phyloP scores from a whole-genome alignment of 2,329 filamentous ascomycete species.

The Neopestalotiopsis clavispora region DNA sequence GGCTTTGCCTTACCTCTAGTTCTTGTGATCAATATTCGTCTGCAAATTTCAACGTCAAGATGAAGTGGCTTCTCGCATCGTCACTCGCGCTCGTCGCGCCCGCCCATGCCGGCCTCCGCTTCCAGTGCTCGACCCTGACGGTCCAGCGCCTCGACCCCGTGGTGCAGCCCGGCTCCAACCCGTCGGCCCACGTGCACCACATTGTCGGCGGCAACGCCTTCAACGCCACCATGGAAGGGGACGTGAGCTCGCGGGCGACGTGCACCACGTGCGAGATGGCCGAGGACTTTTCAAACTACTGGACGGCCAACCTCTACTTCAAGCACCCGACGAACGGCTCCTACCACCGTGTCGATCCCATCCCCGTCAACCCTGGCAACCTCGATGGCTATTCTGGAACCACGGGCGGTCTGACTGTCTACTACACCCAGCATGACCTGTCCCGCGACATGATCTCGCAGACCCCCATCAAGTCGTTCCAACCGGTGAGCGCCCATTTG shows the following conservation, averaged over 20 bases:
- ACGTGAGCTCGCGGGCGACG: slow-evolving; percentile 43
- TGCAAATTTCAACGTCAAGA: neutral
- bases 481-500: slow-evolving; percentile 1
- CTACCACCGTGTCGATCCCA: slow-evolving; percentile 9
- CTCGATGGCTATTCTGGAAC: neutral
- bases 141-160: slow-evolving; percentile 37
- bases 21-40: neutral
- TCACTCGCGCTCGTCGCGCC: slow-evolving; percentile 22
- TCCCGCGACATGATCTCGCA: slow-evolving; percentile 37
- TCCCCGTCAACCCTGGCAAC: slow-evolving; percentile 25
- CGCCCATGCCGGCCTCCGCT: slow-evolving; percentile 35
- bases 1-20: neutral
- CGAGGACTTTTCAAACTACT: slow-evolving; percentile 43
- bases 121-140: slow-evolving; percentile 34
- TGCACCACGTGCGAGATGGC: slow-evolving; percentile 46
- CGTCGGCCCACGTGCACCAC: slow-evolving; percentile 36
- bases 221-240: slow-evolving; percentile 48
- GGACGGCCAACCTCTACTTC: slow-evolving; percentile 37
- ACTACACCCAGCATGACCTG: slow-evolving; percentile 23
- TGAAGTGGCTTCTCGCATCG: slow-evolving; percentile 5
- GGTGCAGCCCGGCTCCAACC: slow-evolving; percentile 32
- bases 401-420: slow-evolving; percentile 22
- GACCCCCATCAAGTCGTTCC: slow-evolving; percentile 41
- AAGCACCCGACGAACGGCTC: slow-evolving; percentile 10
- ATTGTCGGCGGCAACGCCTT: slow-evolving; percentile 46